phyloP scores from a whole-genome alignment of 2,329 filamentous ascomycete genomes.

The Byssoonygena ceratinophila region DNA sequence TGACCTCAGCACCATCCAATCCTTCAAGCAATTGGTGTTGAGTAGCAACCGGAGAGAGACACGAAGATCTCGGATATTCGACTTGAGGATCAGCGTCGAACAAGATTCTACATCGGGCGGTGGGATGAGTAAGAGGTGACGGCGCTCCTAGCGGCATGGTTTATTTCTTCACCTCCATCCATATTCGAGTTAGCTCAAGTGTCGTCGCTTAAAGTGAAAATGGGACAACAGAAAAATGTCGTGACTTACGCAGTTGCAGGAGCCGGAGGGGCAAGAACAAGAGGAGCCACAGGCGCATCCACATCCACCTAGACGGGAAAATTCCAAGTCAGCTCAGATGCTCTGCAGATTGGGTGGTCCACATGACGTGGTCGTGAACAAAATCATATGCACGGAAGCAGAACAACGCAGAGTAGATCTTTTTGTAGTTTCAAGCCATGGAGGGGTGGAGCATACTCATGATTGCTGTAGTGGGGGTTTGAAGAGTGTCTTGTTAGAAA shows the following conservation, averaged over 20 bases:
- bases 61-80: conserved; percentile 5
- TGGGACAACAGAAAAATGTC: neutral
- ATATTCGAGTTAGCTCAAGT: neutral
- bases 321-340: neutral
- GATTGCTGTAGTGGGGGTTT: conserved; percentile 2
- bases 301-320: conserved; percentile 24
- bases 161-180: conserved; percentile 9
- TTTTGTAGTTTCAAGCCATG: neutral
- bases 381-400: conserved; percentile 8
- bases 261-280: conserved; percentile 34
- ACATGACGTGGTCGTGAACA: conserved; percentile 6
- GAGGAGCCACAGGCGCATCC: conserved; percentile 34
- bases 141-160: neutral
- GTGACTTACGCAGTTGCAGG: conserved; percentile 33
- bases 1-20: neutral
- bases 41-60: neutral
- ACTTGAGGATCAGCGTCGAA: conserved; percentile 9
- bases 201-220: neutral
- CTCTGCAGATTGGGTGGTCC: neutral
- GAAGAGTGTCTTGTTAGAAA: neutral
- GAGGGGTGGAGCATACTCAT: conserved; percentile 13
- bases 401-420: conserved; percentile 4
- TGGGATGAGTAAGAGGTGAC: neutral
- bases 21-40: neutral
- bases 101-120: conserved; percentile 4